Evolutionary conservation across 108 stramenopile species (phyloP).

Genomic region (Nitzschia sp.): DNA sequence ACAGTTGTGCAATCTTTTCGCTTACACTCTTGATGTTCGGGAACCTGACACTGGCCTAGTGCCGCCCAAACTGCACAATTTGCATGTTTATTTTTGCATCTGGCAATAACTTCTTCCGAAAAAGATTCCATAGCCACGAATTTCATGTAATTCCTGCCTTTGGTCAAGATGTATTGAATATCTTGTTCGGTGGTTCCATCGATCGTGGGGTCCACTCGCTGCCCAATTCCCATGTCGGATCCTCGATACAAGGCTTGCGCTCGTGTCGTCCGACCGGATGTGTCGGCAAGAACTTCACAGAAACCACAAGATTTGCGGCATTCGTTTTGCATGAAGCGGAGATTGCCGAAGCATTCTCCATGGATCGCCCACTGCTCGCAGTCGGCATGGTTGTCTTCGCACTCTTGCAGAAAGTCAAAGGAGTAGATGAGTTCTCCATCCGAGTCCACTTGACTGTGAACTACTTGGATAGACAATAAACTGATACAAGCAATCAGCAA

Average conservation of each 20-base stretch:
- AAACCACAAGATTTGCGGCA: background rate
- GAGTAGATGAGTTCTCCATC: background rate
- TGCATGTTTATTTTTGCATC: background rate
- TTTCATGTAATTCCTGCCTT: background rate
- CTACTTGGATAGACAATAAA: background rate
- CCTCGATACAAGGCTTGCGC: background rate
- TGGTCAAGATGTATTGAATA: background rate
- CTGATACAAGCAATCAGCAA: too few species aligned
- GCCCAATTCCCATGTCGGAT: background rate
- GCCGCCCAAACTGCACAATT: background rate
- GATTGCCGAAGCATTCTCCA: background rate
- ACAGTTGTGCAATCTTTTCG: background rate
- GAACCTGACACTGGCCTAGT: background rate
- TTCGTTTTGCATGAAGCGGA: background rate
- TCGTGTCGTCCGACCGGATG: background rate
- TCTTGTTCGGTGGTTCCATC: slow-evolving; percentile 1
- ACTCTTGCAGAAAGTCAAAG: background rate
- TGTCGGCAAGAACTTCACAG: background rate
- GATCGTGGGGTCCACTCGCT: background rate
- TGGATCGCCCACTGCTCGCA: background rate
- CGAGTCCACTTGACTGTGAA: background rate
- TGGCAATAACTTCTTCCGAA: background rate
- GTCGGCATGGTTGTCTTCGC: background rate
- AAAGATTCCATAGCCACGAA: background rate
- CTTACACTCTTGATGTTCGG: background rate